Percentiles rank a stretch among this genome's conserved stretches.
Conservation (phyloP, 2,329 filamentous ascomycete genomes). For the Exophiala alcalophila region DNA sequence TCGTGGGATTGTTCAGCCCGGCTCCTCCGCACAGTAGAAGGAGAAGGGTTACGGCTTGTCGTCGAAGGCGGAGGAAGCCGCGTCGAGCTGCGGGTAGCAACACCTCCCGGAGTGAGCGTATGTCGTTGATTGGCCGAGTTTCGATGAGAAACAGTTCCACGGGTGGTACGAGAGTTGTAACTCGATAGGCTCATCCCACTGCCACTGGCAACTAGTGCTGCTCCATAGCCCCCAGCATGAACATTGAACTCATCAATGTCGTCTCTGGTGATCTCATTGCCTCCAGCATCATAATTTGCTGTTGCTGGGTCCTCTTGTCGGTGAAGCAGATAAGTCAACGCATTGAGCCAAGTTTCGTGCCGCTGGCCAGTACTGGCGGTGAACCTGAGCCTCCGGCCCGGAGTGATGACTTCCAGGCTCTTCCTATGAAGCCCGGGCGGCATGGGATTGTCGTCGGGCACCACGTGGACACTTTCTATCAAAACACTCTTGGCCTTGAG, state of each 20-base stretch:
- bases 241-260: constrained; percentile 83
- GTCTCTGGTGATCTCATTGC: constrained; percentile 57
- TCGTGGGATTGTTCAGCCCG: constrained; percentile 43
- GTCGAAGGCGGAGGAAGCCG: constrained; percentile 36
- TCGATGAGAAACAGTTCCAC: constrained; percentile 49
- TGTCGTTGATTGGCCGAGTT: constrained; percentile 39
- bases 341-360: constrained; percentile 98
- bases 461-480: constrained; percentile 88
- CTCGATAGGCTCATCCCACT: constrained; percentile 64
- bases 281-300: constrained; percentile 41
- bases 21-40: constrained; percentile 29
- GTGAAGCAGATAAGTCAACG: constrained; percentile 85
- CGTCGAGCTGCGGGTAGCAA: constrained; percentile 35
- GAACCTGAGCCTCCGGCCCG: constrained; percentile 85
- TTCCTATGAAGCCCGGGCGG: constrained; percentile 92
- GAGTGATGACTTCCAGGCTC: constrained; percentile 85
- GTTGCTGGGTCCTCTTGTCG: constrained; percentile 58
- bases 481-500: constrained; percentile 82
- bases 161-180: constrained; percentile 70
- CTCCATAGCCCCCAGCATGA: constrained; percentile 63
- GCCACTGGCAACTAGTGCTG: constrained; percentile 50
- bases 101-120: constrained; percentile 38
- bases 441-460: constrained; percentile 91
- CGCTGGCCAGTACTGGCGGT: constrained; percentile 90
- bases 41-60: constrained; percentile 31